Conservation (phyloP, 2,329 filamentous ascomycete species). For the Trichoderma sp. region DNA sequence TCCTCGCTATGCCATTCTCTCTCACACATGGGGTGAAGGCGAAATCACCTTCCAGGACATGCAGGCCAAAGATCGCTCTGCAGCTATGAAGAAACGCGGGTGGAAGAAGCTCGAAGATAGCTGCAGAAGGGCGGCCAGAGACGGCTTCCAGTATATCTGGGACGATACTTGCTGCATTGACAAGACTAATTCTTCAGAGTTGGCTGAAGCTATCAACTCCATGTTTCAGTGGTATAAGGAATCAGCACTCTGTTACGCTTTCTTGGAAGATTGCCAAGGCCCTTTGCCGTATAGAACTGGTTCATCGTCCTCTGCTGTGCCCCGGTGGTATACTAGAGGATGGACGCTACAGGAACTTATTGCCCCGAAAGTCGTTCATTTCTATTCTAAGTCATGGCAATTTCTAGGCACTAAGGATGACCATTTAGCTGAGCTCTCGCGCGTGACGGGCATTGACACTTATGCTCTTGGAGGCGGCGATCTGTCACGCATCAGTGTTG, state of each 20-base stretch:
- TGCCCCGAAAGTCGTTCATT: not conserved
- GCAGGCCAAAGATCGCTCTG: not conserved
- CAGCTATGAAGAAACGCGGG: slow-evolving; percentile 18
- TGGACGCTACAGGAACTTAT: slow-evolving; percentile 59
- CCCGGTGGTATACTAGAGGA: slow-evolving; percentile 36
- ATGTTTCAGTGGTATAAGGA: not conserved
- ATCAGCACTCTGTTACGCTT: not conserved
- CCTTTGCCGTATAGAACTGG: not conserved
- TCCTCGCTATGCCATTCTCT: slow-evolving; percentile 31
- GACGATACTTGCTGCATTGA: slow-evolving; percentile 34
- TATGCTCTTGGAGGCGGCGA: not conserved
- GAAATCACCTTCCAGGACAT: slow-evolving; percentile 32
- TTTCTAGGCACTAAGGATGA: not conserved
- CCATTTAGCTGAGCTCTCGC: not conserved
- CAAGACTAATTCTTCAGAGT: slow-evolving; percentile 28
- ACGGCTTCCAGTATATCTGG: slow-evolving; percentile 30
- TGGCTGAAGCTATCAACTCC: slow-evolving; percentile 17
- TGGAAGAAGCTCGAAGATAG: slow-evolving; percentile 25
- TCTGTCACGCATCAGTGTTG: not conserved
- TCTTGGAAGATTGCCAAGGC: slow-evolving; percentile 25
- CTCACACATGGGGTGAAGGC: slow-evolving; percentile 31
- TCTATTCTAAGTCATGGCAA: not conserved
- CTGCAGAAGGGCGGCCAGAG: slow-evolving; percentile 24
- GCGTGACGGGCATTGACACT: not conserved
- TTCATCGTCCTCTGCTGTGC: not conserved